These are phyloP conservation scores for Trichomonascaceae sp. DNA, from an alignment of 1,139 yeast genomes.

Conservation along the genomic window DNA sequence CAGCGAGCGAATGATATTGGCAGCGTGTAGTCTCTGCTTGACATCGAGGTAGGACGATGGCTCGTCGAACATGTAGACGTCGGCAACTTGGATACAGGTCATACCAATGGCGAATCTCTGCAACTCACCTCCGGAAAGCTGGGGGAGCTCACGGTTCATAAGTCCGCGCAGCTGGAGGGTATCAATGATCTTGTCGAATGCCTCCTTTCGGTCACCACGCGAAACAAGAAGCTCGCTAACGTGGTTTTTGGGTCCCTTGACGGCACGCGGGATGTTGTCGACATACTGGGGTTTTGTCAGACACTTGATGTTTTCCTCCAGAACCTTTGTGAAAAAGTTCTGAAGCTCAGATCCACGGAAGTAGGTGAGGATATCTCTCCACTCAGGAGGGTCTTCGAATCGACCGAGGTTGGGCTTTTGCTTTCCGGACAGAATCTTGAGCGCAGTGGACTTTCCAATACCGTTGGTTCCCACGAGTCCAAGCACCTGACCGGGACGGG, in stretches of 20 bases:
- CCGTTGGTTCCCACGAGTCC: conserved; percentile 98
- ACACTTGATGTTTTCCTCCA: conserved; percentile 88
- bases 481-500: conserved; percentile 96
- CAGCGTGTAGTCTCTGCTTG: conserved; percentile 96
- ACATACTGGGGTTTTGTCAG: conserved; percentile 97
- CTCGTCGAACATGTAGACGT: conserved; percentile 98
- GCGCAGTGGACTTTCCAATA: conserved; percentile 97
- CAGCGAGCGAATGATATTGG: conserved; percentile 79
- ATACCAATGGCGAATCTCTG: conserved; percentile 97
- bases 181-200: conserved; percentile 47
- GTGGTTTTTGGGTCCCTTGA: conserved; percentile 76
- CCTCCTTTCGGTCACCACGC: conserved; percentile 56
- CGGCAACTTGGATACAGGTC: conserved; percentile 91
- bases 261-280: conserved; percentile 91
- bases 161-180: conserved; percentile 63
- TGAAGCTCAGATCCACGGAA: conserved; percentile 97
- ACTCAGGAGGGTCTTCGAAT: conserved; percentile 91
- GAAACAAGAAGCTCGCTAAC: conserved; percentile 75
- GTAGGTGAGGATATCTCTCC: conserved; percentile 83
- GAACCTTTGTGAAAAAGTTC: conserved; percentile 83
- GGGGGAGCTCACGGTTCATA: conserved; percentile 71
- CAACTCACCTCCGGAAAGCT: conserved; percentile 94
- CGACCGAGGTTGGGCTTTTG: conserved; percentile 93
- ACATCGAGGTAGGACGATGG: conserved; percentile 97
- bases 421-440: conserved; percentile 95